Percentiles rank a stretch among this genome's conserved stretches.
Evolutionary conservation across 257 asterid species (phyloP).

Genomic region (Ophiorrhiza pumila): DNA sequence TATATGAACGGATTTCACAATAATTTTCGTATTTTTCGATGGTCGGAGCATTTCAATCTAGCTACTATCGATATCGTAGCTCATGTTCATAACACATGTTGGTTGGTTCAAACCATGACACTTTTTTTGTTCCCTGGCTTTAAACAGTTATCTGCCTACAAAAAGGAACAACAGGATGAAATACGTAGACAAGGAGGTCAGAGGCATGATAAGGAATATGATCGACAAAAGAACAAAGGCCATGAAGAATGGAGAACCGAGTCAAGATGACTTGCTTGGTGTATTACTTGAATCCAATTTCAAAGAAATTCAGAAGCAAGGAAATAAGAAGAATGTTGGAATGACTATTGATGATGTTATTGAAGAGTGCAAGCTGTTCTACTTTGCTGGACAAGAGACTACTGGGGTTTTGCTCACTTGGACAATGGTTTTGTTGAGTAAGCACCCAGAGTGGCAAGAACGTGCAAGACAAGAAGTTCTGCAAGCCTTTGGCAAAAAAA

Average conservation of each 20-base stretch:
- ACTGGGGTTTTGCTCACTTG: neutral
- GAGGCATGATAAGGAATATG: conserved; percentile 30
- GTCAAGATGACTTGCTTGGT: conserved; percentile 32
- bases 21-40: too few relatives aligned
- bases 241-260: conserved; percentile 23
- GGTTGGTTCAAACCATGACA: too few relatives aligned
- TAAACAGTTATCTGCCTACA: conserved; percentile 40
- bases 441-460: conserved; percentile 11
- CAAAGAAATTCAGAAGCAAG: conserved; percentile 8
- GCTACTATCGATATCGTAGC: too few relatives aligned
- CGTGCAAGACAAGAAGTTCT: conserved; percentile 18
- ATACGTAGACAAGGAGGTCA: conserved; percentile 28
- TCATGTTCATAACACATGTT: too few relatives aligned
- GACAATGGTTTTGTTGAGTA: neutral
- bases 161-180: conserved; percentile 38
- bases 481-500: conserved; percentile 4
- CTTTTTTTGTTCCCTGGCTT: too few relatives aligned
- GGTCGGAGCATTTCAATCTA: too few relatives aligned
- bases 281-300: neutral
- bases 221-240: conserved; percentile 34
- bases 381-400: too few relatives aligned
- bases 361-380: too few relatives aligned
- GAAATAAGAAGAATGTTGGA: conserved; percentile 10
- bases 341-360: conserved; percentile 9
- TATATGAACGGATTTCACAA: too few relatives aligned